Evolutionary conservation across 306 rosid species (phyloP).

Genomic region (barrel medic (Medicago truncatula)): MtrunA17r5.0-ANR NC_053044.1:43807001-43807500

Average conservation of each 20-base stretch:
- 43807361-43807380: no score
- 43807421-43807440: neutral
- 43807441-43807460: no score
- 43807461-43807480: neutral
- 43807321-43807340: no score
- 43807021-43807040: conserved; percentile 15
- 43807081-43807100: conserved; percentile 14
- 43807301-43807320: no score
- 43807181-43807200: conserved; percentile 4
- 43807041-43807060: conserved; percentile 10
- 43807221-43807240: no score
- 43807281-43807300: no score
- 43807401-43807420: neutral
- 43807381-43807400: no score
- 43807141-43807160: conserved; percentile 5
- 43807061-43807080: neutral
- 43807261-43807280: no score
- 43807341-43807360: no score
- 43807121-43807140: neutral
- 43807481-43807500: neutral
- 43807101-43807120: neutral
- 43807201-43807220: no score
- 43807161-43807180: conserved; percentile 10
- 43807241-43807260: no score
- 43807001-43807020: conserved; percentile 1